Base-by-base conservation (phyloP, 306 rosid species). In the Quercus parvula region DNA sequence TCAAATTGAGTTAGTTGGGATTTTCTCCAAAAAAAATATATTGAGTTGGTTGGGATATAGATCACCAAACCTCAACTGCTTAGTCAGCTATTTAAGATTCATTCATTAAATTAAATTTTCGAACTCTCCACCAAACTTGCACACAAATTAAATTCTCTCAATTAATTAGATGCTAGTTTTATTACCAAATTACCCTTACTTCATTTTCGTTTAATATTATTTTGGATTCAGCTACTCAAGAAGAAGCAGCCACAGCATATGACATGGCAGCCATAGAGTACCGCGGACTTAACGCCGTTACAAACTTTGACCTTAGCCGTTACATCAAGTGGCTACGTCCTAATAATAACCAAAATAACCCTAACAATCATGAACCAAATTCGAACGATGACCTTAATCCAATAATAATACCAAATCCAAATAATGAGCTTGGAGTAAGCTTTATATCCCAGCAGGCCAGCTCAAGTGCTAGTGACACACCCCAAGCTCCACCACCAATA, bases 191-290 rank as follows among this genome's bases (percentile, higher is more conserved):
- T 61, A 28, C 52, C 19, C 51, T 54, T 71, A 41, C 64, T 35
- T 33, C 56, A 41, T 20, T 20, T 2, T 49, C 54, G 54, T 73
- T 27, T 6, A 30, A 18, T 63, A 14, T 18, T n/a, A 5, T 52
- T 66, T 13, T 46, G 68, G 70, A 71, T 38, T 19, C 85, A 92
- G 99, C 99, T 75, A 92, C 99, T 31, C 99, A 94, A 82, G 99
- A 94, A 86, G 99, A 94, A 83, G 97, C 99, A 44, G 99, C 99
- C 49, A 79, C 81, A 2, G 99, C 99, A 19, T 94, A 94, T 83
- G 99, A 94, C 79, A 80, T 81, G 87, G 99, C 99, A 49, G 99
- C 99, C 14, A 90, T 94, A 76, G 90, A 92, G 74, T 84, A 92
- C 19, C 90, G 97, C 5, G 99, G 99, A 78, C 90, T 92, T 78